phyloP scores from a whole-genome alignment of 1,139 yeast genomes.

The Meyerozyma smithsonii region DNA sequence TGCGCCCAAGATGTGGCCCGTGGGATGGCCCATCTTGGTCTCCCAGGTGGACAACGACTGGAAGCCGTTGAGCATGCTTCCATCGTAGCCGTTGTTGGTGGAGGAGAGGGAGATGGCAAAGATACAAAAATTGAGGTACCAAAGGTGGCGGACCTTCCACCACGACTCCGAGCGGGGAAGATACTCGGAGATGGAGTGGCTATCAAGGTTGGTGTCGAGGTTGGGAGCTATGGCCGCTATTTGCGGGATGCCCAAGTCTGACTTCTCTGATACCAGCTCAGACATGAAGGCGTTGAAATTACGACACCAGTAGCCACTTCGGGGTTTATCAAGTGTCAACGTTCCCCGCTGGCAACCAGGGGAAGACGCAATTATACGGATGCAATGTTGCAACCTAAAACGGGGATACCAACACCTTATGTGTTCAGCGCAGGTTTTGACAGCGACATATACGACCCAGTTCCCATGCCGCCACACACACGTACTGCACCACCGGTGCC shows the following conservation, averaged over 20 bases:
- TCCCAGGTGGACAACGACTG: slow-evolving; percentile 16
- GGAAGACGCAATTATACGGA: too few relatives aligned
- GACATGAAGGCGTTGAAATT: too few relatives aligned
- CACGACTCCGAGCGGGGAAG: background rate
- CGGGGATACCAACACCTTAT: too few relatives aligned
- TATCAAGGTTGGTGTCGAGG: background rate
- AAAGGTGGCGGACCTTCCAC: background rate
- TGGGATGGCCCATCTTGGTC: slow-evolving; percentile 15
- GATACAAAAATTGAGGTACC: slow-evolving; percentile 4
- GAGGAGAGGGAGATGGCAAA: slow-evolving; percentile 18
- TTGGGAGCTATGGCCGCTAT: background rate
- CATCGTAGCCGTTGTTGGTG: slow-evolving; percentile 19
- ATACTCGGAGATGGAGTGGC: background rate
- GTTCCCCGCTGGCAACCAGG: too few relatives aligned
- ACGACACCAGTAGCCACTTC: too few relatives aligned
- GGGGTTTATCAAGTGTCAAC: too few relatives aligned
- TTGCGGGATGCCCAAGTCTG: background rate
- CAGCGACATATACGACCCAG: too few relatives aligned
- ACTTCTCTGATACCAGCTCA: background rate
- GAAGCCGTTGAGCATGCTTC: slow-evolving; percentile 19
- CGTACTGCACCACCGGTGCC: too few relatives aligned
- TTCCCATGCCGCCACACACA: too few relatives aligned
- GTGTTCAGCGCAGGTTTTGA: too few relatives aligned
- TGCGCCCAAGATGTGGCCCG: slow-evolving; percentile 17
- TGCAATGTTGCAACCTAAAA: too few relatives aligned